Base-by-base conservation (phyloP, 495 filamentous ascomycete species). In the Trypethelium eluteriae region DNA sequence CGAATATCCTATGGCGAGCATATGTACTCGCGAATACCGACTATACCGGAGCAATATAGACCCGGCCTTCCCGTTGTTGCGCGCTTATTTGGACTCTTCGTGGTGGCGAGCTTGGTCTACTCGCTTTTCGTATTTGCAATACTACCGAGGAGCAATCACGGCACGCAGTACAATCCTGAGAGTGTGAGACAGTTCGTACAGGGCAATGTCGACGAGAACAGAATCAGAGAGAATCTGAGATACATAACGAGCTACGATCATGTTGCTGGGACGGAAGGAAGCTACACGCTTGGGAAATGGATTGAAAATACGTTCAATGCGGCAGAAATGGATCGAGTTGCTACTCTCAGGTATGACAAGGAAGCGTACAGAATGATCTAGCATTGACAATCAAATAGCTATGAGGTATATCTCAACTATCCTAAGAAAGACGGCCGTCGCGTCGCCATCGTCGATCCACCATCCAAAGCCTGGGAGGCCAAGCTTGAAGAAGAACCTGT, bases 211-310 rank as follows among this genome's bases (percentile, higher is more conserved):
- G 85, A 92, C 68, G 79, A 81, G 44, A 80, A 81, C 53, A 78
- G 77, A 66, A 93, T 99, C 67, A 79, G 81, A 64, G 85, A 88
- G 46, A 87, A 88, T 68, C 69, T 96, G 63, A 80, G 80, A 70
- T 86, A 89, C 71, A 82, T 94, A 64, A 93, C 89, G 32, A 79
- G 80, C 36, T 95, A 86, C 71, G 86, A 93, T 68, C 94, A 98
- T 76, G 79, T 97, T 47, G 94, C 92, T 2, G 94, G 94, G 38
- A 94, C 91, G 3, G 87, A 94, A 76, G 95, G 94, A 38, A 92
- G 94, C 76, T 89, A 85, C 68, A 85, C 86, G 62, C 81, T 96
- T 36, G 92, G 88, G 18, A 83, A 90, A 77, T 95, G 89, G 79
- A 85, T 96, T 64, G 83, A 93, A 76, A 83, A 83, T 66, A 76